Base-by-base conservation (phyloP, 2,329 filamentous ascomycete species). In the Fusarium neocosmosporiellum region DNA sequence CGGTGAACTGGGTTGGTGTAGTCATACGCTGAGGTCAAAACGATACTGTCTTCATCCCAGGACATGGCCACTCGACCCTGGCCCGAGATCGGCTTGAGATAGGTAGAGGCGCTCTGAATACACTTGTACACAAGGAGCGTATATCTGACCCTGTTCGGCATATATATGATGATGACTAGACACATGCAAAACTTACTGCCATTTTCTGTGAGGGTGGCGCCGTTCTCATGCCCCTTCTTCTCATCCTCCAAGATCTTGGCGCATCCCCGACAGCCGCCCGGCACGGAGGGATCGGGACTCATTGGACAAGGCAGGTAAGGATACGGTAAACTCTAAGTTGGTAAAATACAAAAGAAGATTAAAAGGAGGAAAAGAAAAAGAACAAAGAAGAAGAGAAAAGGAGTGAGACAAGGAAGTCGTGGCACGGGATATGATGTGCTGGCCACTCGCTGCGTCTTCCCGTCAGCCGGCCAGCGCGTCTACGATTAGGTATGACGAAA, bases 241-340 rank as follows among this genome's bases (percentile, higher is more conserved):
- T 78, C 76, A 27, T 54, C 71, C 54, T 77, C 65, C 36, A 54
- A 48, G 37, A 78, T 78, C 68, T 78, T 72, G 27, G 69, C 76
- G 55, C 76, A 78, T 43, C 76, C 76, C 29, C n/a, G 53, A 60
- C 76, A 78, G 60, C 59, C 41, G 16, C 59, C 31, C 13, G 54
- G 34, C 11, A 33, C 11, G 7, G 31, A 57, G 55, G 57, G 27
- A 20, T 69, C 68, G 48, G 43, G 63, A 57, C 33, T 62, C 71
- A 74, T 57, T 72, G 5, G 5, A 58, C 11, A 29, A 36, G 46
- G 22, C 2, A 27, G 33, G 8, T 18, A 20, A 6, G 57, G 24
- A 29, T 10, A 57, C 11, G 33, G 24, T 18, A 8, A n/a, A 8
- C 36, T 7, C 7, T 22, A 61, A 20, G 57, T 18, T 34, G 20